Evolutionary conservation across 331 rosid species (phyloP), one percentile per base, ranked within the genome.

Genomic region (Stylosanthes scabra): DNA sequence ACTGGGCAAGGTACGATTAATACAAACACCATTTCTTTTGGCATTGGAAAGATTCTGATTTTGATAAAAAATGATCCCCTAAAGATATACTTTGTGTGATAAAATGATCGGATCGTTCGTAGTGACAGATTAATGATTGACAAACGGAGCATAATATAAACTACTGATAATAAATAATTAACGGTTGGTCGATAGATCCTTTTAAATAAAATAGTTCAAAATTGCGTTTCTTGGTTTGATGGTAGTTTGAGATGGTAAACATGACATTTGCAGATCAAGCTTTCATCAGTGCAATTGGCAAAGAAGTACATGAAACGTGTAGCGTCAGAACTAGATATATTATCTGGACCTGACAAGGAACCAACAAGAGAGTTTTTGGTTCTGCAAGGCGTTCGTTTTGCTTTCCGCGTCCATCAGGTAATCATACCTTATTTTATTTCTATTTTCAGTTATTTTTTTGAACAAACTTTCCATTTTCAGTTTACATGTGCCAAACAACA

Each of bases 341-440:
- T 93, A 81, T 78, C 76, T 15, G 93, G 87, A 74, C 90, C 96
- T 12, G 97, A 91, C 37, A 93, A 89, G 65, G 97, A 93, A 77
- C 98, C 98, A 11, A 74, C 68, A 59, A 85, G 96, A 84, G 98
- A 91, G 82, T 93, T 93, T 64, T 77, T 91, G 73, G 70, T 85
- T 78, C 86, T 91, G 66, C 98, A 93, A 80, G 98, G 98, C 11
- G 97, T 93, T 31, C 96, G 96, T 14, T 93, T 93, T 29, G 97
- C 98, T 52, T 93, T 93, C 88, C 93, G 94, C 6, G 89, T 91
- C 63, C 98, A 91, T 81, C 97, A 93, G 97, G 96, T 89, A 87
- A 41, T 5, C 56, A n/a, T 63, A 25, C 7, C 9, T 13, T 39
- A 39, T 8, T 60, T 73, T 7, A 1, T 47, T 57, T 46, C 11